Percentiles rank a stretch among this genome's conserved stretches.
Conservation (phyloP, 2,329 filamentous ascomycete genomes). For the Exophiala sp. region DNA sequence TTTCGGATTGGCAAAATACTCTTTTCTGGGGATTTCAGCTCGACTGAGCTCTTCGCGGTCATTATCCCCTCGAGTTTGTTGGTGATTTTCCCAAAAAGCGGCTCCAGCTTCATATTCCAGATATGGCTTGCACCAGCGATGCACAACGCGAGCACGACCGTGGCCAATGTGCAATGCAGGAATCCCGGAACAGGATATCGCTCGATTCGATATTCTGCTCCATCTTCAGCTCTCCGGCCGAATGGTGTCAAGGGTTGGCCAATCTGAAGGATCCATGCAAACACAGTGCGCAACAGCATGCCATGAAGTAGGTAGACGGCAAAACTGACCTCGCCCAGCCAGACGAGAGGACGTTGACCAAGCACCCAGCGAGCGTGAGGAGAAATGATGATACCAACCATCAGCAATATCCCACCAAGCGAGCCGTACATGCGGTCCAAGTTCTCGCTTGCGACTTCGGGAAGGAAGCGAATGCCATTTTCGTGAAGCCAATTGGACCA, state of each 20-base stretch:
- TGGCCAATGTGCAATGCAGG: constrained; percentile 44
- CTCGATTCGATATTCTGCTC: constrained; percentile 1
- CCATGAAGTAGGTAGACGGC: constrained; percentile 64
- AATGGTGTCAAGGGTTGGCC: constrained; percentile 31
- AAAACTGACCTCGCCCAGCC: constrained; percentile 62
- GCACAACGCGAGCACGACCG: constrained; percentile 57
- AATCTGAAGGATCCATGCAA: constrained; percentile 60
- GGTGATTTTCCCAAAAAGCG: constrained; percentile 41
- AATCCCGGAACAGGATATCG: constrained; percentile 17
- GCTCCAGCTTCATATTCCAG: constrained; percentile 56
- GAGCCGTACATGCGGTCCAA: constrained; percentile 50
- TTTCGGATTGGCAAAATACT: constrained; percentile 2
- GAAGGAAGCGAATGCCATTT: constrained; percentile 36
- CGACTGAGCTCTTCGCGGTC: constrained; percentile 9
- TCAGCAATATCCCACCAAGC: constrained; percentile 48
- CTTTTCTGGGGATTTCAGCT: constrained; percentile 7
- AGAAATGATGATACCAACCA: constrained; percentile 53
- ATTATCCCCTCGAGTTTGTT: constrained; percentile 26
- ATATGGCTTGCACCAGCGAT: constrained; percentile 60
- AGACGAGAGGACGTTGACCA: constrained; percentile 55
- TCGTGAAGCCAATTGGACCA: constrained; percentile 46
- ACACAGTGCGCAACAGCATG: constrained; percentile 55
- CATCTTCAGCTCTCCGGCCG: constrained; percentile 20
- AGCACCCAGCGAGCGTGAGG: constrained; percentile 51
- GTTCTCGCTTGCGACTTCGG: constrained; percentile 30